A percentile compares a stretch with the other conserved stretches of the same genome.
These are phyloP conservation scores for Microdochium nivale DNA, from an alignment of 2,329 filamentous ascomycete species.

Conservation along the genomic window DNA sequence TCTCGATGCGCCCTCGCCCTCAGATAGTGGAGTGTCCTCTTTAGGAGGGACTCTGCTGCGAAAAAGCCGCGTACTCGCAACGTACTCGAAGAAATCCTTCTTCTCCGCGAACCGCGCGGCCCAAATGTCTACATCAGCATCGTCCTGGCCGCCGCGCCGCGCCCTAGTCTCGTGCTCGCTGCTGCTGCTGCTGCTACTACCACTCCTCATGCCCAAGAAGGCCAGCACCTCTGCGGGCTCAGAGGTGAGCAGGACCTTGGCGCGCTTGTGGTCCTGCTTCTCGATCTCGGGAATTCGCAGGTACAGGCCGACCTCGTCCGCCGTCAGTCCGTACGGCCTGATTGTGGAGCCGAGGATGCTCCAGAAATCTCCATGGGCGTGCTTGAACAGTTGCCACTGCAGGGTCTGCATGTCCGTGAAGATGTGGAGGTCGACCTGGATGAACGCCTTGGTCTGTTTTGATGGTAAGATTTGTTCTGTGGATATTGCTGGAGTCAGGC, in stretches of 20 bases:
- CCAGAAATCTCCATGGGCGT: slow-evolving; percentile 65
- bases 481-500: slow-evolving; percentile 4
- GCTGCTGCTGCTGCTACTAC: neutral
- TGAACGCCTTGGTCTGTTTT: slow-evolving; percentile 20
- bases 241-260: slow-evolving; percentile 50
- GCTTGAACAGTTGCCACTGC: slow-evolving; percentile 59
- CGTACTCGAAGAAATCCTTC: slow-evolving; percentile 54
- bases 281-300: slow-evolving; percentile 64
- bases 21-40: slow-evolving; percentile 9
- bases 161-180: no score
- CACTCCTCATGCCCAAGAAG: slow-evolving; percentile 52
- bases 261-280: slow-evolving; percentile 40
- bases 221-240: slow-evolving; percentile 46
- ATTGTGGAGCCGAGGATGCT: slow-evolving; percentile 56
- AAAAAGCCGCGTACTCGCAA: slow-evolving; percentile 50
- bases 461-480: slow-evolving; percentile 3
- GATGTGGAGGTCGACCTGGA: slow-evolving; percentile 63
- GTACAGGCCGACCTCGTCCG: slow-evolving; percentile 54
- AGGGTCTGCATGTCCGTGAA: slow-evolving; percentile 32
- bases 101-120: slow-evolving; percentile 43
- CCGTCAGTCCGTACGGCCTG: slow-evolving; percentile 55
- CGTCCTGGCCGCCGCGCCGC: neutral
- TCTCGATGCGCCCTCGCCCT: no score
- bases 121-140: slow-evolving; percentile 25
- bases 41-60: slow-evolving; percentile 25